Evolutionary conservation across 2,329 filamentous ascomycete genomes (phyloP), one percentile per base, ranked within the genome.

Genomic region (Thyridium curvatum): DNA sequence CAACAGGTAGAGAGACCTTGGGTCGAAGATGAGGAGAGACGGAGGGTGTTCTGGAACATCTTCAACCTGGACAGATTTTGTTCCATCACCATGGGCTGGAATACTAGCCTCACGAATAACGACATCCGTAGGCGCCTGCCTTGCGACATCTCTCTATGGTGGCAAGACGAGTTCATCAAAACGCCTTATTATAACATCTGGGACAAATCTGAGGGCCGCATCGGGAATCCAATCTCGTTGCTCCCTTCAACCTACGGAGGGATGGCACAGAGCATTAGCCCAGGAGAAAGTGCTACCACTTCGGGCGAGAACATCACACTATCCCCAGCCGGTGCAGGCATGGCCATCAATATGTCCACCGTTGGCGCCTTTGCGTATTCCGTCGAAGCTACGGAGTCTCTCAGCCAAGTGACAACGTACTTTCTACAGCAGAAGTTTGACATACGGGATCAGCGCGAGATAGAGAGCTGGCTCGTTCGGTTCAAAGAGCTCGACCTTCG

Each of bases 401-500:
- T 71, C 4, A 69, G 64, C 34, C 58, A 60, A 0, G 63, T 71
- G 1, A 69, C 57, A 0, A 65, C 57, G 0, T 69, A 63, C 41
- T 71, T 72, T 34, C 52, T 71, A 0, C 65, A 66, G 34, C 65
- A 69, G 37, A 52, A 52, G 8, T 55, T 71, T 21, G 56, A 70
- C 39, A 53, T 64, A 9, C 44, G 49, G 4, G 56, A 66, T 38
- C 53, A 58, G 0, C 58, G 64, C 4, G 59, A 68, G 30, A 56
- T 68, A n/a, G 52, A 60, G 4, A 56, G 58, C 30, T 71, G 63
- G 68, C 50, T 71, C 3, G 66, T 59, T 5, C 49, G 66, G 8
- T 72, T 71, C 50, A 71, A 71, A 30, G 66, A 71, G 41, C 46
- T 71, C 3, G 68, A 71, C 42, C 44, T 71, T 1, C 60, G 65